Conservation (phyloP, 2,329 filamentous ascomycete genomes). For the Fusarium sp. region DNA sequence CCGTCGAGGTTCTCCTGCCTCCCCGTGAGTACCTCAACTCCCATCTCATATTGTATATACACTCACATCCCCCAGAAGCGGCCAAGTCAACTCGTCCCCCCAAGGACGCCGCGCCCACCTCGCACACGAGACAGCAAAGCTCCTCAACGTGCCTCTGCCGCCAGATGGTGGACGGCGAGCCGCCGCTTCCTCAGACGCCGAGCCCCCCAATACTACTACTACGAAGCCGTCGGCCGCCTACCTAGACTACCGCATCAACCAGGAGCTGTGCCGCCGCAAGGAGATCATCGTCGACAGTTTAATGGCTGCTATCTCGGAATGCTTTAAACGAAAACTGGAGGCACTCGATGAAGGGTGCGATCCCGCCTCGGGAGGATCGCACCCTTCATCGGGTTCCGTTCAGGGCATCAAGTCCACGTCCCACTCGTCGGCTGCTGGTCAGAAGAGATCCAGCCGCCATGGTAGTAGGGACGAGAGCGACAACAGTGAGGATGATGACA, state of each 20-base stretch:
- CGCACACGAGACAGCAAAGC: constrained; percentile 20
- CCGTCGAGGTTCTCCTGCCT: constrained; percentile 40
- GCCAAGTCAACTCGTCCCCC: constrained; percentile 26
- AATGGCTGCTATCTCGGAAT: constrained; percentile 26
- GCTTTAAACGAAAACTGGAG: constrained; percentile 36
- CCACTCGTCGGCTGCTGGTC: constrained; percentile 18
- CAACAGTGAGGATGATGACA: constrained; percentile 44
- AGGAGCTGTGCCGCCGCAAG: constrained; percentile 27
- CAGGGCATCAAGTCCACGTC: constrained; percentile 20
- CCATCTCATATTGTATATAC: no score
- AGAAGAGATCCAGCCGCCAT: constrained; percentile 33
- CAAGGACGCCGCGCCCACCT: constrained; percentile 23
- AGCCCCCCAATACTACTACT: constrained; percentile 45
- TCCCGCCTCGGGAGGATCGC: constrained; percentile 12
- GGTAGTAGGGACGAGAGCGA: constrained; percentile 46
- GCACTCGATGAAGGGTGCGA: constrained; percentile 37
- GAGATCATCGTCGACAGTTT: constrained; percentile 24
- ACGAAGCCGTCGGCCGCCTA: constrained; percentile 43
- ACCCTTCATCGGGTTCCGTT: constrained; percentile 32
- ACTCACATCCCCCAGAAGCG: constrained; percentile 15
- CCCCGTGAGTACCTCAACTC: constrained; percentile 17
- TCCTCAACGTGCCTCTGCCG: constrained; percentile 38
- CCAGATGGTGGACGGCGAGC: constrained; percentile 30
- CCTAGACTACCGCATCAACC: constrained; percentile 29
- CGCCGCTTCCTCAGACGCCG: constrained; percentile 38